A percentile compares a stretch with the other conserved stretches of the same genome.
Conservation (phyloP, 495 filamentous ascomycete genomes). For the Penicillium mononematosum region DNA sequence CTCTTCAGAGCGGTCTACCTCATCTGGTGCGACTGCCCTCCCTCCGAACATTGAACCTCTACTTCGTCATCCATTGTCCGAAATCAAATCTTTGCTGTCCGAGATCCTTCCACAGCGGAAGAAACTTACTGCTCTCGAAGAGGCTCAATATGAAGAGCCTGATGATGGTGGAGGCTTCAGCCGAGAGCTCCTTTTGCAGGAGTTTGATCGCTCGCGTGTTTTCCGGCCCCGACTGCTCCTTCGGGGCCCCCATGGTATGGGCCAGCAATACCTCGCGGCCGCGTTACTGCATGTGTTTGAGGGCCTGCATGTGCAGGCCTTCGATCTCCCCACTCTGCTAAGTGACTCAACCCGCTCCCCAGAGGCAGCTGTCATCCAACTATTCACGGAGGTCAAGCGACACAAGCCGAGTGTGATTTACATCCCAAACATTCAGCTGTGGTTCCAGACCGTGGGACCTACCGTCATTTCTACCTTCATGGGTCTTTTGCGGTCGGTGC, state of each 20-base stretch:
- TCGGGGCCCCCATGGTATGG: conserved; percentile 79
- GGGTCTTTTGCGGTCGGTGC: conserved; percentile 71
- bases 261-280: conserved; percentile 85
- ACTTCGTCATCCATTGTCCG: conserved; percentile 65
- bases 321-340: conserved; percentile 82
- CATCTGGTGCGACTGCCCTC: conserved; percentile 75
- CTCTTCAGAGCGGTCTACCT: conserved; percentile 83
- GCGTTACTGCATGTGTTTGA: conserved; percentile 88
- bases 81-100: conserved; percentile 65
- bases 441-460: conserved; percentile 71
- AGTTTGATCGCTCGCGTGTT: conserved; percentile 85
- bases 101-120: conserved; percentile 80
- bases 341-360: conserved; percentile 69
- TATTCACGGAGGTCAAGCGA: conserved; percentile 87
- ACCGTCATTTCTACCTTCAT: conserved; percentile 74
- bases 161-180: conserved; percentile 77
- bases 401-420: conserved; percentile 97
- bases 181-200: conserved; percentile 80
- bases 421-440: conserved; percentile 83
- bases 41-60: conserved; percentile 78
- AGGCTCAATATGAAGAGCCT: conserved; percentile 89
- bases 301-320: conserved; percentile 89
- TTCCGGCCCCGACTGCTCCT: conserved; percentile 87
- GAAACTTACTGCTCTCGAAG: conserved; percentile 82
- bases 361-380: conserved; percentile 82